phyloP scores from a whole-genome alignment of 2,329 filamentous ascomycete species.

The Epichloe brachyelytri region DNA sequence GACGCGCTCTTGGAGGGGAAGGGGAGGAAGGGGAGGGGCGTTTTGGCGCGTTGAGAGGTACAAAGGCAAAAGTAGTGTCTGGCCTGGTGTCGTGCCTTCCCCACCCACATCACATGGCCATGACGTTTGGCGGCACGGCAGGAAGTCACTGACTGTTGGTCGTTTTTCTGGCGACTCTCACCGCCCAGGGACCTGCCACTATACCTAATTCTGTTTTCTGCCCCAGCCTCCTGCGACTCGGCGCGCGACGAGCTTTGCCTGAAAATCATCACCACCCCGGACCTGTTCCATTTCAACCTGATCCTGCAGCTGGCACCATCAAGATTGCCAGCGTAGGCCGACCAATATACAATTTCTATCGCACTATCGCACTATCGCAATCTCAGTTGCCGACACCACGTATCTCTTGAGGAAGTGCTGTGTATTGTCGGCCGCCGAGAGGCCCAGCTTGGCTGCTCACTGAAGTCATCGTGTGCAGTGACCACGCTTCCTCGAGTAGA shows the following conservation, averaged over 20 bases:
- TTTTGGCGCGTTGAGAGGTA: constrained; percentile 19
- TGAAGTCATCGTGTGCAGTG: neutral
- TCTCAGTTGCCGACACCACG: neutral
- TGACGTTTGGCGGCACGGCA: neutral
- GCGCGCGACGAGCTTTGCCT: constrained; percentile 9
- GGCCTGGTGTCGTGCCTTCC: neutral
- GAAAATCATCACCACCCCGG: constrained; percentile 4
- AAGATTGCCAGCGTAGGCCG: constrained; percentile 5
- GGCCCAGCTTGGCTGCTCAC: constrained; percentile 1
- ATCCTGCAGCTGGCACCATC: constrained; percentile 3
- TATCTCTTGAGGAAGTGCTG: neutral
- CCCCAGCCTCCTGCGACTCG: constrained; percentile 6
- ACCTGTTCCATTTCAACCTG: neutral
- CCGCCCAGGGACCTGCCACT: constrained; percentile 6
- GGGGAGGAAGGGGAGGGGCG: constrained; percentile 5
- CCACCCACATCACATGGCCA: no score
- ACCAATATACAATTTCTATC: neutral
- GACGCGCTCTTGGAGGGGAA: no score
- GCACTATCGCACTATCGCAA: neutral
- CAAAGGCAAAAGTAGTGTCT: neutral
- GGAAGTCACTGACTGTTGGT: neutral
- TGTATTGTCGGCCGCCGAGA: neutral
- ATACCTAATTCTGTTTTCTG: constrained; percentile 9
- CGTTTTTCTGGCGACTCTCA: constrained; percentile 3
- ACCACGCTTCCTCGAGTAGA: neutral